phyloP scores from a whole-genome alignment of 2,329 filamentous ascomycete genomes.

The Phaeosphaeriaceae sp. region DNA sequence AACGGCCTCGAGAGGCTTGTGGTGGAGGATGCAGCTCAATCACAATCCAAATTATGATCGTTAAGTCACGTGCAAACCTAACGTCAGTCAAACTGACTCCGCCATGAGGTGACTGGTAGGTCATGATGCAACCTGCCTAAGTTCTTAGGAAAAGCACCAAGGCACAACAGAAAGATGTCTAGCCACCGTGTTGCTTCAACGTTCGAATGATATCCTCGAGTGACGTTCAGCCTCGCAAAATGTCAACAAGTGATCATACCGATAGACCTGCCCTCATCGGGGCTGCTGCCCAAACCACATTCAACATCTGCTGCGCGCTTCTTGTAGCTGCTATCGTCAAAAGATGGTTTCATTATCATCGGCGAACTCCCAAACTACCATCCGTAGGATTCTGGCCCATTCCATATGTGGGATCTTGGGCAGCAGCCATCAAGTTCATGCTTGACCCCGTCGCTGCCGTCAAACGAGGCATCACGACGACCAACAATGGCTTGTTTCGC shows the following conservation, averaged over 20 bases:
- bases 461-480: neutral
- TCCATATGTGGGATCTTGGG: neutral
- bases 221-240: neutral
- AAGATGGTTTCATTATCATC: neutral
- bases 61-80: neutral
- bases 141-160: too few species aligned
- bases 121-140: too few species aligned
- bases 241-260: neutral
- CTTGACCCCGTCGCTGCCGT: neutral
- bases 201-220: neutral
- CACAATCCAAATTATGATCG: too few species aligned
- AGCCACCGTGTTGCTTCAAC: neutral
- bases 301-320: neutral
- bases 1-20: conserved; percentile 45
- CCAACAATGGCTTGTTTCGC: neutral
- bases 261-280: neutral
- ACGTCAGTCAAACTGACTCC: neutral
- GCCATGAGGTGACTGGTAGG: neutral
- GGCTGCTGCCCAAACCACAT: neutral
- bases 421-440: neutral
- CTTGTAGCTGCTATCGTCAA: neutral
- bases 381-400: neutral
- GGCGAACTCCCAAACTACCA: neutral
- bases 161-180: too few species aligned
- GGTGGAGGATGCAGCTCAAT: neutral